A percentile compares a stretch with the other conserved stretches of the same genome.
Evolutionary conservation across 164 flowering plant genomes (phyloP).

Genomic region (Magnolia kwangsiensis): DNA sequence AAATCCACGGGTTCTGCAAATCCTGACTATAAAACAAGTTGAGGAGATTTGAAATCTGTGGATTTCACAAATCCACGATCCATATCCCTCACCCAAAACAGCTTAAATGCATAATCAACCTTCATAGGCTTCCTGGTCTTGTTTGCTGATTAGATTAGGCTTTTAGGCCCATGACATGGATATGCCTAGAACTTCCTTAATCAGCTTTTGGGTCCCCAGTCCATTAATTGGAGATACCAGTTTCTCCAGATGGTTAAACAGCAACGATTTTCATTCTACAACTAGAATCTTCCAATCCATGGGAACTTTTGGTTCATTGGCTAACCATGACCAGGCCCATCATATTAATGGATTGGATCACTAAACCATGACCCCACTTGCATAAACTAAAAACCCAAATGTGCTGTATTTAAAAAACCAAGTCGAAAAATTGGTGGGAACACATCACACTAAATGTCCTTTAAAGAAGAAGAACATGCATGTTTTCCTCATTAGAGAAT

Average conservation of each 20-base stretch:
- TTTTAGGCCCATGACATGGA: not conserved
- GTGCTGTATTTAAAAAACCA: not conserved
- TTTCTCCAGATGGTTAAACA: not conserved
- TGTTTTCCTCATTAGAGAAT: not conserved
- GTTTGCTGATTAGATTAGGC: not conserved
- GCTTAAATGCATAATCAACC: not conserved
- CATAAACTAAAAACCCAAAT: not conserved
- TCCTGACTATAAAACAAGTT: not conserved
- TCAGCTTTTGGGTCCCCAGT: not conserved
- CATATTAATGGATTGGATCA: not conserved
- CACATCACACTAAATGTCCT: not conserved
- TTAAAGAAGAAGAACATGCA: not conserved
- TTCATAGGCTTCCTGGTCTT: not conserved
- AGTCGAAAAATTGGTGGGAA: not conserved
- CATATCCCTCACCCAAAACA: no score
- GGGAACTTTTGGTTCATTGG: not conserved
- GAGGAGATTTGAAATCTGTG: not conserved
- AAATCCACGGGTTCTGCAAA: not conserved
- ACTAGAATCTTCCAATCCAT: not conserved
- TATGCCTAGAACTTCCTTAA: not conserved
- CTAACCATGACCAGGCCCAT: not conserved
- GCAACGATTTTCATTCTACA: not conserved
- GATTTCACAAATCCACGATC: not conserved
- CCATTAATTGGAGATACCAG: not conserved
- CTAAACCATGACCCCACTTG: not conserved